phyloP scores from a whole-genome alignment of 495 filamentous ascomycete species.

The Aeminium ludgeri region DNA sequence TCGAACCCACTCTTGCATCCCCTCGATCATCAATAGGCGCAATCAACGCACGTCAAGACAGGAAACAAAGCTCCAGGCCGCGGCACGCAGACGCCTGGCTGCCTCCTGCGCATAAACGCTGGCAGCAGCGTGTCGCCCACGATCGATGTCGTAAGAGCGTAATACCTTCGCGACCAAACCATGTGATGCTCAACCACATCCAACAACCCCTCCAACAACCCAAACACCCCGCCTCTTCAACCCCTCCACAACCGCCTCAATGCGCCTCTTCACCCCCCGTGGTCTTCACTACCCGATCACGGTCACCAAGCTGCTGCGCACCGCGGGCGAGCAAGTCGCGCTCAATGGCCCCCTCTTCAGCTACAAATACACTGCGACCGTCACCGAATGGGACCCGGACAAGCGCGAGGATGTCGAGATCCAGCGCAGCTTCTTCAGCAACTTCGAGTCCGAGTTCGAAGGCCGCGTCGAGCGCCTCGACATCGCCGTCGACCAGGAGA shows the following conservation, averaged over 20 bases:
- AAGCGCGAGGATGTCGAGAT: slow-evolving; percentile 46
- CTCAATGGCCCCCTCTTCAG: slow-evolving; percentile 60
- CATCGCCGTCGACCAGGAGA: slow-evolving; percentile 52
- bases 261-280: slow-evolving; percentile 35
- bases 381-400: slow-evolving; percentile 55
- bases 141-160: too few relatives aligned
- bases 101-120: too few relatives aligned
- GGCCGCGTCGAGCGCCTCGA: slow-evolving; percentile 63
- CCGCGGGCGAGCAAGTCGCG: slow-evolving; percentile 53
- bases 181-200: too few relatives aligned
- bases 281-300: slow-evolving; percentile 86
- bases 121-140: too few relatives aligned
- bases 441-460: slow-evolving; percentile 69
- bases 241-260: slow-evolving; percentile 10
- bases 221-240: too few relatives aligned
- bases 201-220: too few relatives aligned
- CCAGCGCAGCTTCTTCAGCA: slow-evolving; percentile 50
- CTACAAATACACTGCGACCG: slow-evolving; percentile 65
- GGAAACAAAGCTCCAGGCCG: too few relatives aligned
- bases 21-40: too few relatives aligned
- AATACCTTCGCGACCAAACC: too few relatives aligned
- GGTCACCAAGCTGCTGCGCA: slow-evolving; percentile 68
- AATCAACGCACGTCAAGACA: too few relatives aligned
- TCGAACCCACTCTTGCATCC: too few relatives aligned
- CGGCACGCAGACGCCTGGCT: too few relatives aligned